Percentiles rank a stretch among this genome's conserved stretches.
phyloP scores from a whole-genome alignment of 768 basidiomycete species.

The Russula compacta region DNA sequence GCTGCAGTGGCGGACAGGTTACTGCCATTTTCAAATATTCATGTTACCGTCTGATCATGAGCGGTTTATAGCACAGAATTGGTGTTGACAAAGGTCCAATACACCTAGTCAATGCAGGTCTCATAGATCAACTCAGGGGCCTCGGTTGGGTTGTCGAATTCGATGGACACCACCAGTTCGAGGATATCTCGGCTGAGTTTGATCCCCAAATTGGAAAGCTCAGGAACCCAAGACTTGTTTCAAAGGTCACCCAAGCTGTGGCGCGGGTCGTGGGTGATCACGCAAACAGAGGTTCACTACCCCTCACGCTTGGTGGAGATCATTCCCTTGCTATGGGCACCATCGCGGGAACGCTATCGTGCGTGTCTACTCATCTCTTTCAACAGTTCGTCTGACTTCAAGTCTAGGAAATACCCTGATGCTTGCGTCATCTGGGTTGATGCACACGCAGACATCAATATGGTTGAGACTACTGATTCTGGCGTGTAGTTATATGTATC shows the following conservation, averaged over 20 bases:
- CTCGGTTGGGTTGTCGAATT: slow-evolving; percentile 89
- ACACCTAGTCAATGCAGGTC: slow-evolving; percentile 78
- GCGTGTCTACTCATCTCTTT: slow-evolving; percentile 21
- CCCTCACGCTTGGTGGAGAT: slow-evolving; percentile 91
- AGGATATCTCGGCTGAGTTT: slow-evolving; percentile 49
- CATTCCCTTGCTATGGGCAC: slow-evolving; percentile 96
- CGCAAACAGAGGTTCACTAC: slow-evolving; percentile 68
- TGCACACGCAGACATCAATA: slow-evolving; percentile 98
- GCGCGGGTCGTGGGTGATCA: slow-evolving; percentile 69
- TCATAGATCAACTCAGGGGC: slow-evolving; percentile 61
- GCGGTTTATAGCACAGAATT: slow-evolving; percentile 45
- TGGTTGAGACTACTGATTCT: slow-evolving; percentile 67
- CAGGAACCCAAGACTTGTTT: slow-evolving; percentile 86
- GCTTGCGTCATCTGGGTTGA: slow-evolving; percentile 94
- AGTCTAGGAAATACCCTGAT: slow-evolving; percentile 54
- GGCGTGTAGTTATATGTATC: slow-evolving; percentile 32
- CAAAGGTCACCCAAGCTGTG: slow-evolving; percentile 70
- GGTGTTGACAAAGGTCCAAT: slow-evolving; percentile 89
- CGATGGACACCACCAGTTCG: slow-evolving; percentile 85
- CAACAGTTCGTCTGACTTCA: slow-evolving; percentile 6
- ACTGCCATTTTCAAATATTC: slow-evolving; percentile 14
- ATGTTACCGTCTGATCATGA: slow-evolving; percentile 2
- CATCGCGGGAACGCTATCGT: slow-evolving; percentile 81
- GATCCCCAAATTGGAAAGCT: slow-evolving; percentile 84
- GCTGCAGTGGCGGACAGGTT: slow-evolving; percentile 56